Percentiles rank a stretch among this genome's conserved stretches.
Evolutionary conservation across 1,284 basidiomycete species (phyloP).

Genomic region (Sanghuangporus sanghuang): DNA sequence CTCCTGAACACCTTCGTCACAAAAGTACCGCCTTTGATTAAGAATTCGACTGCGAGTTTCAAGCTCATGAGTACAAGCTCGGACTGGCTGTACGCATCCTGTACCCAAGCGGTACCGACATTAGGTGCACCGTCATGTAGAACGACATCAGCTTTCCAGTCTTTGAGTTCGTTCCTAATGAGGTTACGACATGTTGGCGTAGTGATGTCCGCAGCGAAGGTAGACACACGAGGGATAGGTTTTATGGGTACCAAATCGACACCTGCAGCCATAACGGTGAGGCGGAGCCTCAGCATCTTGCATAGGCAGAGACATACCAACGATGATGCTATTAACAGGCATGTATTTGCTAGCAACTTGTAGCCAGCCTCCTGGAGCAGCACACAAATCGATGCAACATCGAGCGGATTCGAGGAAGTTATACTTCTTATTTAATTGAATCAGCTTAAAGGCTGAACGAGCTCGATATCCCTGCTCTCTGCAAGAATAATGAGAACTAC

Average conservation of each 20-base stretch:
- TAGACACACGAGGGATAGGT: conserved; percentile 90
- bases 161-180: conserved; percentile 87
- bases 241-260: conserved; percentile 97
- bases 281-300: background rate
- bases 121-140: conserved; percentile 99
- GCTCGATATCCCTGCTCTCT: conserved; percentile 99
- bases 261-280: conserved; percentile 38
- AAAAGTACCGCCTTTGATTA: conserved; percentile 91
- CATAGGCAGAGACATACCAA: conserved; percentile 57
- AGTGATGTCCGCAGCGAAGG: conserved; percentile 95
- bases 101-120: conserved; percentile 99
- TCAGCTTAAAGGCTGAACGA: conserved; percentile 99
- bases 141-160: conserved; percentile 99
- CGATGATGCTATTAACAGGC: conserved; percentile 92
- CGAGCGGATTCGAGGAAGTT: conserved; percentile 85
- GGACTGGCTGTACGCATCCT: conserved; percentile 97
- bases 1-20: conserved; percentile 99
- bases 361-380: conserved; percentile 98
- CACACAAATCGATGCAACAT: conserved; percentile 98
- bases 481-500: conserved; percentile 21
- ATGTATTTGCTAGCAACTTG: conserved; percentile 99
- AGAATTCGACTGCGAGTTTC: conserved; percentile 95
- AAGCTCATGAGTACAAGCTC: conserved; percentile 96
- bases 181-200: conserved; percentile 87
- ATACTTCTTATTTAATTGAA: conserved; percentile 99